Base-by-base conservation (phyloP, 768 basidiomycete species). In the Naganishia friedmannii region DNA sequence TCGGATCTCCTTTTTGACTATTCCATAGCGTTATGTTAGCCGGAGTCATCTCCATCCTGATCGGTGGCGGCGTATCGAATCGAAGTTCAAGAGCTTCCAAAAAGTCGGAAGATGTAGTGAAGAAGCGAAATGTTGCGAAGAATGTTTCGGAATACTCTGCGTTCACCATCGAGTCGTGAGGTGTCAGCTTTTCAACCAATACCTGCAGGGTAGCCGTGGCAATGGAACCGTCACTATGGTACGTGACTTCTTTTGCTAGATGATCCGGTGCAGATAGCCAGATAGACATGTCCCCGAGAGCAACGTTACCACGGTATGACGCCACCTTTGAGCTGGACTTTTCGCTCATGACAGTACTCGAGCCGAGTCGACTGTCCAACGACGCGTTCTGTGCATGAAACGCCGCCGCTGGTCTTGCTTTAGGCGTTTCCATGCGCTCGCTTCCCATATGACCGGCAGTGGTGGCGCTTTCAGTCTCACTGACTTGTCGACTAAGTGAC, bases 131-230 rank as follows among this genome's bases (percentile, higher is more conserved):
- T 0, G 94, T 97, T 75, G 94, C 84, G 85, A 94, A 94, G 84
- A 99, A 98, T 34, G 93, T 89, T 5, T 89, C 87, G 17, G 89
- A 86, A 79, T 97, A 94, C 0, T 88, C 87, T 21, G 90, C 84
- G 76, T 97, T 94, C 67, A 93, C 92, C 53, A 93, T 86, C 69
- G 88, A 88, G 77, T 93, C 92, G 77, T 96, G 92, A 5, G 94
- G 93, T 23, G 95, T 95, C 89, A 98, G 90, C 83, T 92, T 93
- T 83, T 95, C 93, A n/a, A 98, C 89, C 53, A 99, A 84, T 0
- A 89, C 93, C 21, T 85, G 85, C 71, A 99, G 84, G 4, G 92
- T 93, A 1, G 93, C 96, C 28, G 93, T 94, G 12, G 93, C 90
- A 23, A 98, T 87, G 73, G 88, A 86, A 2, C 93, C 94, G 15